Evolutionary conservation across 148 eudicot genomes (phyloP).

Genomic region (Chenopodium quinoa): DNA sequence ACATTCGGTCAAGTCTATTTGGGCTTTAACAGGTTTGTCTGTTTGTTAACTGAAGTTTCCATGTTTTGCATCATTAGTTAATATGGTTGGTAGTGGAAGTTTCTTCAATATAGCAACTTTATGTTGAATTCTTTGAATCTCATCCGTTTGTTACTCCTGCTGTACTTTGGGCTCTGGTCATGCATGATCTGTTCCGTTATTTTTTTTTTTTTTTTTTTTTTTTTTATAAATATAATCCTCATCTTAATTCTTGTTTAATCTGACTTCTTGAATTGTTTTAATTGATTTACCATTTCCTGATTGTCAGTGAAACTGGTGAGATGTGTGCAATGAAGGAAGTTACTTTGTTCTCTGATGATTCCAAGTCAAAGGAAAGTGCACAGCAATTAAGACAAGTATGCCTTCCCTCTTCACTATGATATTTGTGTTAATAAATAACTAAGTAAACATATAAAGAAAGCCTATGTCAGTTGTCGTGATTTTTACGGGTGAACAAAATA

Average conservation of each 20-base stretch:
- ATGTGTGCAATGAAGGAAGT: conserved; percentile 80
- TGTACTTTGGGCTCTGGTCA: neutral
- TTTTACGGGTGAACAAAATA: neutral
- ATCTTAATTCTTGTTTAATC: neutral
- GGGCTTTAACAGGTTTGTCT: conserved; percentile 51
- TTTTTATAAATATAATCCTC: neutral
- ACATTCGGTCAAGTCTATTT: conserved; percentile 57
- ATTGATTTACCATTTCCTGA: conserved; percentile 15
- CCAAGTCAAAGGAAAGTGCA: conserved; percentile 52
- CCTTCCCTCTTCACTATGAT: conserved; percentile 8
- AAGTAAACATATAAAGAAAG: neutral
- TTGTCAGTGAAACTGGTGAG: conserved; percentile 52
- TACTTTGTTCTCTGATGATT: conserved; percentile 51
- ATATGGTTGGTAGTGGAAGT: neutral
- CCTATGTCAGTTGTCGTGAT: neutral
- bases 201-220: too few species aligned
- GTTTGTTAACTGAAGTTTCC: neutral
- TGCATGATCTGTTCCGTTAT: neutral
- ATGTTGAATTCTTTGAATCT: neutral
- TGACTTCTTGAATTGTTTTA: neutral
- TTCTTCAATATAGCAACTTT: neutral
- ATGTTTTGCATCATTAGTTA: neutral
- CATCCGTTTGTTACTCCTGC: neutral
- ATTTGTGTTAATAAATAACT: neutral
- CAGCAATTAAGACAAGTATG: conserved; percentile 59